These are phyloP conservation scores for Dothideomycetes sp. DNA, from an alignment of 2,329 filamentous ascomycete genomes.

Conservation along the genomic window DNA sequence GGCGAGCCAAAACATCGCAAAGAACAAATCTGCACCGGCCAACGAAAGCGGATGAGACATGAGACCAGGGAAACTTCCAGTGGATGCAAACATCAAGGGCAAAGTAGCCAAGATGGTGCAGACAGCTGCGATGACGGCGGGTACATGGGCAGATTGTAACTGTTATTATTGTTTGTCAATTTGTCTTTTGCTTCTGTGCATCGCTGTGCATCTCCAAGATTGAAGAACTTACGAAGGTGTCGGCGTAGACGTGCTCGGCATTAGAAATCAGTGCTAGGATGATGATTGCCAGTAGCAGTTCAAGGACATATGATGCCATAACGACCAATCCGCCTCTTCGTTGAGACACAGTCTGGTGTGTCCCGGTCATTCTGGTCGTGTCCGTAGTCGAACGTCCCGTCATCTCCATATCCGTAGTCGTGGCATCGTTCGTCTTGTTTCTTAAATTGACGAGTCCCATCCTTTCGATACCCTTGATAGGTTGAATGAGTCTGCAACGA, in stretches of 20 bases:
- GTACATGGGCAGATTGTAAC: constrained; percentile 7
- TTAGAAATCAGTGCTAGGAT: constrained; percentile 5
- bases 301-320: too few species aligned
- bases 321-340: too few species aligned
- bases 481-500: too few species aligned
- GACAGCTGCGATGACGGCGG: background rate
- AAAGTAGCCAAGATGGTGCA: background rate
- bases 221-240: background rate
- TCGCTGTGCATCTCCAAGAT: background rate
- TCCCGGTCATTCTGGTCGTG: too few species aligned
- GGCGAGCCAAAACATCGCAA: constrained; percentile 8
- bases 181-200: too few species aligned
- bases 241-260: background rate
- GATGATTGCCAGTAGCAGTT: constrained; percentile 2
- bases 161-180: background rate
- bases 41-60: background rate
- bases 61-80: background rate
- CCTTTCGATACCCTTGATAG: too few species aligned
- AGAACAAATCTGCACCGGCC: constrained; percentile 1
- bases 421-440: too few species aligned
- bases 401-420: too few species aligned
- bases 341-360: too few species aligned
- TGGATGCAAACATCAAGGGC: background rate
- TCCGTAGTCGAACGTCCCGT: too few species aligned
- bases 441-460: too few species aligned